Evolutionary conservation across 2,329 filamentous ascomycete species (phyloP), one percentile per base, ranked within the genome.

Genomic region (Phaeosphaeria sp.): DNA sequence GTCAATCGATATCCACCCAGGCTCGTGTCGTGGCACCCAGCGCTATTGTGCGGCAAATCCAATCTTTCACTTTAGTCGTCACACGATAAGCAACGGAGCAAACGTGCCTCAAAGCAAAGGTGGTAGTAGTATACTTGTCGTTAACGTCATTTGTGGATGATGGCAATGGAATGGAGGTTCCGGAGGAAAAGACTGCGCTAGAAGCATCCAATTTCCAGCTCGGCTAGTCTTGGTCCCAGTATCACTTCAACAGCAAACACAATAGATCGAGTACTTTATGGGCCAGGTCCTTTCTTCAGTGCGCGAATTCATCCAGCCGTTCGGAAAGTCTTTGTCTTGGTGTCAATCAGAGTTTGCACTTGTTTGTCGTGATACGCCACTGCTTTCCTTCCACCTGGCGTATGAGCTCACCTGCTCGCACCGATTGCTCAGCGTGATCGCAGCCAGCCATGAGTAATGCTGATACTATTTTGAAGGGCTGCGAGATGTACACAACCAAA

Each of bases 1-100:
- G 59, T 66, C 36, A 64, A 69, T 55, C 65, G 67, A 74, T 72
- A 27, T 27, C 25, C 68, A 67, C 72, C 66, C 67, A 65, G 68
- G 74, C 62, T 72, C 72, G 67, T 66, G 69, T 74, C 62, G 73
- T 73, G 67, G 65, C 70, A 74, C 70, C 74, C 71, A 72, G 68
- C 62, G 59, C 51, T 56, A 52, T 53, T 58, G 50, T 39, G 59
- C 55, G 55, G 62, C 61, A 59, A 54, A 51, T 58, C 43, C 53
- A 54, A 56, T 49, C 44, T 64, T 55, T 56, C 25, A 54, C 52
- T 36, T 20, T 48, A 54, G 46, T 45, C 55, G 55, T 56, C 51
- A 47, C 48, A 59, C 51, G 44, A 65, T 63, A 65, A 59, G 66
- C 61, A 51, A 49, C 57, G 55, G 60, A 49, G 46, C 57, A 60